phyloP scores from a whole-genome alignment of 2,329 filamentous ascomycete species.

The Epichloe hybrida region DNA sequence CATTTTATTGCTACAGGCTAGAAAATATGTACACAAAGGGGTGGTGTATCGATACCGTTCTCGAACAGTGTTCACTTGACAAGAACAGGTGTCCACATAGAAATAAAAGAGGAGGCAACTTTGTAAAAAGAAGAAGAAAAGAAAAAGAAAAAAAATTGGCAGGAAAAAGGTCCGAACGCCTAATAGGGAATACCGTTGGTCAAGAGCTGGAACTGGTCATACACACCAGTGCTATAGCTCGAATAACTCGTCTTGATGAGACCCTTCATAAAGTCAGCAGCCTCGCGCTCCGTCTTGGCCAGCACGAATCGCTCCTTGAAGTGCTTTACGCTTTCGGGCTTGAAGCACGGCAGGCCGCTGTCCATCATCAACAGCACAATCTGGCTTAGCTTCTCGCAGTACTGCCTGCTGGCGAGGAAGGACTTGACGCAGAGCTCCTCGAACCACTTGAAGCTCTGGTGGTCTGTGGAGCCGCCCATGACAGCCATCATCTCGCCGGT shows the following conservation, averaged over 20 bases:
- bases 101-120: neutral
- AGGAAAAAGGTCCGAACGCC: neutral
- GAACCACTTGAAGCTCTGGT: constrained; percentile 88
- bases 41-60: too few relatives aligned
- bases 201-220: constrained; percentile 94
- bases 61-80: too few relatives aligned
- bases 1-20: too few relatives aligned
- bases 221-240: constrained; percentile 84
- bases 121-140: neutral
- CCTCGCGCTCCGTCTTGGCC: constrained; percentile 82
- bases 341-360: constrained; percentile 92
- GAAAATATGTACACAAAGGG: too few relatives aligned
- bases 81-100: neutral
- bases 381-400: constrained; percentile 78
- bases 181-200: constrained; percentile 96
- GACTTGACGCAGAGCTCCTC: constrained; percentile 94
- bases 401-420: constrained; percentile 76
- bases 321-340: constrained; percentile 84
- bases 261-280: constrained; percentile 84
- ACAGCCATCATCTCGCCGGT: constrained; percentile 98
- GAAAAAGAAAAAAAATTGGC: neutral
- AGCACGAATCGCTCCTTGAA: constrained; percentile 88
- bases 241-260: constrained; percentile 81
- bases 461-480: constrained; percentile 77
- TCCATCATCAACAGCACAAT: constrained; percentile 93